Evolutionary conservation across 345 rosid genomes (phyloP).

Genomic region (Corymbia maculata): DNA sequence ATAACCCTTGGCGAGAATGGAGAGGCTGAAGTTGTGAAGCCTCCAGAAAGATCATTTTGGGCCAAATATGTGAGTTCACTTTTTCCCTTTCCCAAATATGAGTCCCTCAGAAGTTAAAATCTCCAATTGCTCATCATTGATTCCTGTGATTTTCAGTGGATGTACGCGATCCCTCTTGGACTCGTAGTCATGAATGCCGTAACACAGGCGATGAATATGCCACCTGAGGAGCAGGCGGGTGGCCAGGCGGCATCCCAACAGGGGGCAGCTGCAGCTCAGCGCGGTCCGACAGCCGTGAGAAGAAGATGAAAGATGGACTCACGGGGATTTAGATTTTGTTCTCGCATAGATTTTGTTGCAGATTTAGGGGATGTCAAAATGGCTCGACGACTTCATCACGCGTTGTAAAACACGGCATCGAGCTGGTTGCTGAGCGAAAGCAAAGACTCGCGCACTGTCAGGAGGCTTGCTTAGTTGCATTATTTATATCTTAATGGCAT

Average conservation of each 20-base stretch:
- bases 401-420: neutral
- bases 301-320: neutral
- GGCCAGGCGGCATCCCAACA: conserved; percentile 9
- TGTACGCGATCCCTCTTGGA: conserved; percentile 89
- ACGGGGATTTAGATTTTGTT: neutral
- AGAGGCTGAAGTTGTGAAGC: conserved; percentile 21
- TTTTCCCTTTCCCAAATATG: neutral
- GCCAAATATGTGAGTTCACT: conserved; percentile 80
- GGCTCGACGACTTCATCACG: neutral
- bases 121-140: neutral
- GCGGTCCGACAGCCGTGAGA: conserved; percentile 8
- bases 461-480: neutral
- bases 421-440: neutral
- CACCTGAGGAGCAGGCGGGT: conserved; percentile 61
- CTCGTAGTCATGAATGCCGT: conserved; percentile 83
- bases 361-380: neutral
- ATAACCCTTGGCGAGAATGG: conserved; percentile 40
- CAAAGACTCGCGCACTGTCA: neutral
- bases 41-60: conserved; percentile 89
- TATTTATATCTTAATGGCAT: neutral
- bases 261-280: conserved; percentile 20
- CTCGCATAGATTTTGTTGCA: neutral
- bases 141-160: conserved; percentile 51
- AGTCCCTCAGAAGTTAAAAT: neutral
- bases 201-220: conserved; percentile 90